A percentile compares a stretch with the other conserved stretches of the same genome.
These are phyloP conservation scores for Suhomyces bribrorum DNA, from an alignment of 1,139 yeast genomes.

Conservation along the genomic window DNA sequence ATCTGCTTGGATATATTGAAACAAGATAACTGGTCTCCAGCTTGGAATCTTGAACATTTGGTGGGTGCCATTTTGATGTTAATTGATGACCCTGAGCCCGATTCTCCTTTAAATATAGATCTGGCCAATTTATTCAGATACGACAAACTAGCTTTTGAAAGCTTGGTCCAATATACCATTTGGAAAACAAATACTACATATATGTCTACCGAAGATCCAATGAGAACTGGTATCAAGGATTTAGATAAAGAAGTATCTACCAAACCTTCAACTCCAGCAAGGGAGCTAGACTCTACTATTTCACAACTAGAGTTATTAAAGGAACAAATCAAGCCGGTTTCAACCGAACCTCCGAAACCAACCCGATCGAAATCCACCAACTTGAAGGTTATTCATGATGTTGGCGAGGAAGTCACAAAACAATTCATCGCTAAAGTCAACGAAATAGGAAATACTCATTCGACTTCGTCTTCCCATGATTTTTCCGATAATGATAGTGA, in stretches of 20 bases:
- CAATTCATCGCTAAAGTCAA: slow-evolving; percentile 27
- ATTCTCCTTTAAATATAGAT: slow-evolving; percentile 83
- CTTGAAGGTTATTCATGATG: slow-evolving; percentile 24
- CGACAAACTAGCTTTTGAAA: slow-evolving; percentile 57
- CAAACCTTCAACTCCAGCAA: slow-evolving; percentile 1
- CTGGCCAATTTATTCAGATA: slow-evolving; percentile 72
- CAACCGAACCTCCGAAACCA: slow-evolving; percentile 5
- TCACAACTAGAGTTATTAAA: slow-evolving; percentile 8
- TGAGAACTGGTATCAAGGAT: slow-evolving; percentile 9
- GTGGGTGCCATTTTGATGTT: slow-evolving; percentile 70
- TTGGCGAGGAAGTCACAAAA: slow-evolving; percentile 26
- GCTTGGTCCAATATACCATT: slow-evolving; percentile 63
- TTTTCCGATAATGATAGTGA: slow-evolving; percentile 17
- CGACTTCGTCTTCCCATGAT: slow-evolving; percentile 17
- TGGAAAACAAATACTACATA: slow-evolving; percentile 37
- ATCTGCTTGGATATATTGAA: slow-evolving; percentile 79
- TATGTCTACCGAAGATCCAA: slow-evolving; percentile 7
- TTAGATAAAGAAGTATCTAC: slow-evolving; percentile 2
- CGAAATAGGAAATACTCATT: slow-evolving; percentile 20
- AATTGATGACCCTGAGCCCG: slow-evolving; percentile 78
- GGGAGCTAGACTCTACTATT: slow-evolving; percentile 10
- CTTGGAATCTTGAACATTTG: slow-evolving; percentile 77
- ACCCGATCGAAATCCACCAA: slow-evolving; percentile 13
- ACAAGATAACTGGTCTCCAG: slow-evolving; percentile 76
- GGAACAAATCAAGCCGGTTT: slow-evolving; percentile 10